phyloP scores from a whole-genome alignment of 768 basidiomycete species.

The Symmetrospora coprosmae region DNA sequence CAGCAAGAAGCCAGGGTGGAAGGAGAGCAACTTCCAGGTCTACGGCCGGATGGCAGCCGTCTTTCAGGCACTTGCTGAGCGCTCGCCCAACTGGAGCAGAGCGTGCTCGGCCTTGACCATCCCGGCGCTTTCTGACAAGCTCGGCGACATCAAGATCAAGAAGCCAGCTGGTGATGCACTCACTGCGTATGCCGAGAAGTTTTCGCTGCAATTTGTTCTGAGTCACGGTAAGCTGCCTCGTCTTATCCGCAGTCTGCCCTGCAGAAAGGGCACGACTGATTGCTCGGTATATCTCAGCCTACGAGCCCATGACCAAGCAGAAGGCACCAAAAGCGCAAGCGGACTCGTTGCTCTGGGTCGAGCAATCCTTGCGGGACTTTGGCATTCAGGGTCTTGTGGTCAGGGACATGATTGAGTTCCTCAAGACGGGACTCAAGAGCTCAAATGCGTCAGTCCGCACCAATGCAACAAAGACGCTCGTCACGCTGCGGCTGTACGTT shows the following conservation, averaged over 20 bases:
- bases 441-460: constrained; percentile 88
- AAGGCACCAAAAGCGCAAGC: constrained; percentile 95
- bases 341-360: constrained; percentile 78
- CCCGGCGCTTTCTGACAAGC: constrained; percentile 73
- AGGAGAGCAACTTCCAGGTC: constrained; percentile 98
- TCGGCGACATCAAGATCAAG: constrained; percentile 91
- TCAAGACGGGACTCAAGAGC: constrained; percentile 72
- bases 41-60: constrained; percentile 76
- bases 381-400: constrained; percentile 76
- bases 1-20: constrained; percentile 79
- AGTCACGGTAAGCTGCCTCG: constrained; percentile 54
- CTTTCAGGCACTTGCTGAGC: constrained; percentile 56
- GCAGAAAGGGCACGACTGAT: not conserved
- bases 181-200: constrained; percentile 72
- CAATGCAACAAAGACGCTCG: constrained; percentile 80
- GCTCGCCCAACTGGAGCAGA: constrained; percentile 67
- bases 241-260: not conserved
- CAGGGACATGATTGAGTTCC: constrained; percentile 71
- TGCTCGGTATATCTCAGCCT: constrained; percentile 46
- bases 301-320: constrained; percentile 82
- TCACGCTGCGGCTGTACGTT: constrained; percentile 80
- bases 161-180: constrained; percentile 86
- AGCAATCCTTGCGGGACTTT: constrained; percentile 71
- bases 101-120: constrained; percentile 70
- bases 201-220: constrained; percentile 83